A percentile compares a stretch with the other conserved stretches of the same genome.
Conservation (phyloP, 768 basidiomycete species). For the Coprinopsis strossmayeri region DNA sequence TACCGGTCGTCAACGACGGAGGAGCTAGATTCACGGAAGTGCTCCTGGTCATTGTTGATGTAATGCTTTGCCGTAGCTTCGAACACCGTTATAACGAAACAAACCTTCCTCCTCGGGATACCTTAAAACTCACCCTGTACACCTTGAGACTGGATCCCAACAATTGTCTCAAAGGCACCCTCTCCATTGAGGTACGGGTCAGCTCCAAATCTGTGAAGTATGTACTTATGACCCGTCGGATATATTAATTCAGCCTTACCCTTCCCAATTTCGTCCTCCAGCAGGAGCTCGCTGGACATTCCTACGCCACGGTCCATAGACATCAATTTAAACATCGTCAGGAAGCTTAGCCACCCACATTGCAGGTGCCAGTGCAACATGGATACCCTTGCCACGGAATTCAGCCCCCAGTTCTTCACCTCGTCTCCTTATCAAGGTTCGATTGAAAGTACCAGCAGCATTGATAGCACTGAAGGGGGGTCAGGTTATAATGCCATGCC, state of each 20-base stretch:
- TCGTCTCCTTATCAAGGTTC: conserved; percentile 48
- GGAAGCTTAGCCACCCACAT: conserved; percentile 25
- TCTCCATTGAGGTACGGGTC: conserved; percentile 51
- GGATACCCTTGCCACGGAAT: conserved; percentile 53
- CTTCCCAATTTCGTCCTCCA: conserved; percentile 49
- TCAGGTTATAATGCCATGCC: background rate
- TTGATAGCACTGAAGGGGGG: conserved; percentile 34
- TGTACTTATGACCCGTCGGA: background rate
- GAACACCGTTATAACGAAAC: background rate
- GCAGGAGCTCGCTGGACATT: conserved; percentile 39
- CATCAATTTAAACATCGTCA: background rate
- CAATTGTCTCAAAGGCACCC: conserved; percentile 46
- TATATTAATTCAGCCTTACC: conserved; percentile 20
- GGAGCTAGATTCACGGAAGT: conserved; percentile 33
- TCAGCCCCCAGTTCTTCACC: conserved; percentile 55
- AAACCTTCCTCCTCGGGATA: too few relatives aligned
- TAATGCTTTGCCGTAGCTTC: conserved; percentile 37
- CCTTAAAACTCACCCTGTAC: conserved; percentile 31
- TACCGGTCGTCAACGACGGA: conserved; percentile 40
- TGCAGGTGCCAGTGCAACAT: conserved; percentile 46
- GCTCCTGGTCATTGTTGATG: conserved; percentile 46
- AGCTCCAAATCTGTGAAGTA: conserved; percentile 33
- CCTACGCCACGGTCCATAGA: conserved; percentile 19
- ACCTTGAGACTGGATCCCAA: conserved; percentile 45
- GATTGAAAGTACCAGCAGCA: conserved; percentile 47